phyloP scores from a whole-genome alignment of 1,284 basidiomycete genomes.

The Sparassis latifolia region DNA sequence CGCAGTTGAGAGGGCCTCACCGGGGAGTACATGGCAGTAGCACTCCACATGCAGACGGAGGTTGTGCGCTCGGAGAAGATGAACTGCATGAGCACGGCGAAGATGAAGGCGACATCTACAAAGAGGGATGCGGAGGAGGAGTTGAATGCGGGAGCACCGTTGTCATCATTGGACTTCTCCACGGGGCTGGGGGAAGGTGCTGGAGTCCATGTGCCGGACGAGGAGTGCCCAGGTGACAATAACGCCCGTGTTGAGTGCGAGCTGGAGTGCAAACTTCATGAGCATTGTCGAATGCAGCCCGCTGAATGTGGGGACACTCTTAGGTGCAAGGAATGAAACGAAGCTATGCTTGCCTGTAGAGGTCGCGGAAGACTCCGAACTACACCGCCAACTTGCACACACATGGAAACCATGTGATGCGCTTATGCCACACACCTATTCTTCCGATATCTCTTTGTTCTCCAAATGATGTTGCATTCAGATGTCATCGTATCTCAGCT shows the following conservation, averaged over 20 bases:
- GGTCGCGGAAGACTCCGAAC: conserved; percentile 18
- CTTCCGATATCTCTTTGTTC: no score
- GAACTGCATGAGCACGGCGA: conserved; percentile 42
- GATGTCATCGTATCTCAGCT: no score
- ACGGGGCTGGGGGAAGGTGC: conserved; percentile 1
- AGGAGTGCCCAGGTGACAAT: conserved; percentile 51
- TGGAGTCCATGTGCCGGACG: conserved; percentile 19
- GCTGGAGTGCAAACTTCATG: conserved; percentile 36
- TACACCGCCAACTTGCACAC: not conserved
- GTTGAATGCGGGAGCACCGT: conserved; percentile 5
- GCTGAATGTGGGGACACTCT: conserved; percentile 31
- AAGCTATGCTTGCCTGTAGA: conserved; percentile 28
- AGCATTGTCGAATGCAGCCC: conserved; percentile 46
- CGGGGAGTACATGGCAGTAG: conserved; percentile 52
- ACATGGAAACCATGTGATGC: no score
- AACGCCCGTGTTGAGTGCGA: conserved; percentile 41
- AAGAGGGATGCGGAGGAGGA: conserved; percentile 37
- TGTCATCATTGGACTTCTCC: conserved; percentile 7
- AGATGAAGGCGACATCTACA: conserved; percentile 51
- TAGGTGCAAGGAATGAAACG: conserved; percentile 34
- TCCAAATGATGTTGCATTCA: no score
- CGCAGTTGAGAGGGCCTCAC: conserved; percentile 43
- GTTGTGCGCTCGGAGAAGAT: conserved; percentile 59
- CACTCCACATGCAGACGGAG: conserved; percentile 60
- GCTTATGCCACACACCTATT: no score